A percentile compares a stretch with the other conserved stretches of the same genome.
phyloP scores from a whole-genome alignment of 2,329 filamentous ascomycete species.

The Nothophaeocryptopus gaeumannii region DNA sequence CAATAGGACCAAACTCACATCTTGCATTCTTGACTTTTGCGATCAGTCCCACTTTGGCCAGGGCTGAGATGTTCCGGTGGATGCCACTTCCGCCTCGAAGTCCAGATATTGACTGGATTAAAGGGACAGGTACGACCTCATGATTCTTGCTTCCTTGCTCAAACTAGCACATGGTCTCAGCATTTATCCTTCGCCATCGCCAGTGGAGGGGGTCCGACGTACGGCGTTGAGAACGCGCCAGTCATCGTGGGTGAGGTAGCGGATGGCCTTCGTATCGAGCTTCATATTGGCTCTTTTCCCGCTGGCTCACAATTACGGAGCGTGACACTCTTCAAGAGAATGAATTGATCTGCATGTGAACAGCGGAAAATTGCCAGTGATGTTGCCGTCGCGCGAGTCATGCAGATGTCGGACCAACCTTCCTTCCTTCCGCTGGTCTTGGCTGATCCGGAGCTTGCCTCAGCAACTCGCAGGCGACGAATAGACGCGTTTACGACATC shows the following conservation, averaged over 20 bases:
- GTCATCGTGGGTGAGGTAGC: slow-evolving; percentile 88
- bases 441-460: slow-evolving; percentile 2
- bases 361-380: slow-evolving; percentile 8
- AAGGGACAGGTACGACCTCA: slow-evolving; percentile 86
- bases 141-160: slow-evolving; percentile 95
- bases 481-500: slow-evolving; percentile 6
- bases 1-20: slow-evolving; percentile 46
- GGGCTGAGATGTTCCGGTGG: slow-evolving; percentile 79
- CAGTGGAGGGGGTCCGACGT: slow-evolving; percentile 39
- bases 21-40: slow-evolving; percentile 91
- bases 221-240: slow-evolving; percentile 93
- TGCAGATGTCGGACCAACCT: not conserved
- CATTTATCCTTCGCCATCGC: slow-evolving; percentile 15
- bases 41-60: slow-evolving; percentile 90
- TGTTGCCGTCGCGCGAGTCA: slow-evolving; percentile 4
- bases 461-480: slow-evolving; percentile 7
- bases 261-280: slow-evolving; percentile 88
- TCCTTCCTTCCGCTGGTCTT: slow-evolving; percentile 4
- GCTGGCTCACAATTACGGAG: too few relatives aligned
- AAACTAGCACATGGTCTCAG: slow-evolving; percentile 56
- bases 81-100: slow-evolving; percentile 73
- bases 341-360: slow-evolving; percentile 5
- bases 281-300: slow-evolving; percentile 62
- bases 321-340: not conserved
- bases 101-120: slow-evolving; percentile 81